Conservation (phyloP, 2,329 filamentous ascomycete species). For the Ophiocordyceps camponoti-floridani region DNA sequence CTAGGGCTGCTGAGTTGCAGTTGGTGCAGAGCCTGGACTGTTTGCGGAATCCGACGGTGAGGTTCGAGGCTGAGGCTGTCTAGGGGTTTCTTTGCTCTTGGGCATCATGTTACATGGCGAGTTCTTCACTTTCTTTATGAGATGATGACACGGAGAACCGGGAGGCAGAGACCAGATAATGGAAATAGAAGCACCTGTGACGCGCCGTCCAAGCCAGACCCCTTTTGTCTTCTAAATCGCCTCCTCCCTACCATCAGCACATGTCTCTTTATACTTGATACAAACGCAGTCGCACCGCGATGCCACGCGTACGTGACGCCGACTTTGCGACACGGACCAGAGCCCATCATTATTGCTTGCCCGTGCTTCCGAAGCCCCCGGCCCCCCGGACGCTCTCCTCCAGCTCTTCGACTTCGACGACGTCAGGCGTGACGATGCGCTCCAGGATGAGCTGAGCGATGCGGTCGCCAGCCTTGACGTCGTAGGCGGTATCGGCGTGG, state of each 20-base stretch:
- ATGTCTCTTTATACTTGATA: neutral
- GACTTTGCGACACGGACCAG: neutral
- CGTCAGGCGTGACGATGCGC: constrained; percentile 83
- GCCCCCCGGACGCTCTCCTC: constrained; percentile 81
- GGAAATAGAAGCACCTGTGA: too few species aligned
- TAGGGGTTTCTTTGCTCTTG: constrained; percentile 6
- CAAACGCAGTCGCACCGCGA: neutral
- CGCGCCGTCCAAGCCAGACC: too few species aligned
- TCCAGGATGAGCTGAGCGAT: constrained; percentile 89
- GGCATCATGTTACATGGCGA: too few species aligned
- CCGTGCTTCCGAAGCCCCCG: constrained; percentile 84
- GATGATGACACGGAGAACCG: too few species aligned
- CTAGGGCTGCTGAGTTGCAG: constrained; percentile 76
- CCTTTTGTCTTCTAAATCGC: neutral
- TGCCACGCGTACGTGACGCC: neutral
- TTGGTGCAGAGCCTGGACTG: constrained; percentile 59
- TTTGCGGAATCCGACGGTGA: constrained; percentile 45
- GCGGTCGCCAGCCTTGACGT: constrained; percentile 69
- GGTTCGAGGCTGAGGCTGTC: constrained; percentile 40
- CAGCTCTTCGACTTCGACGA: constrained; percentile 74
- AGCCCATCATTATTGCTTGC: constrained; percentile 15
- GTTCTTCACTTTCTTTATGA: too few species aligned
- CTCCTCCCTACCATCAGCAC: neutral
- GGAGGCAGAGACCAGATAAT: too few species aligned
- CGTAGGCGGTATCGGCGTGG: constrained; percentile 66